Evolutionary conservation across 345 rosid species (phyloP).

Genomic region (Stellera chamaejasme): DNA sequence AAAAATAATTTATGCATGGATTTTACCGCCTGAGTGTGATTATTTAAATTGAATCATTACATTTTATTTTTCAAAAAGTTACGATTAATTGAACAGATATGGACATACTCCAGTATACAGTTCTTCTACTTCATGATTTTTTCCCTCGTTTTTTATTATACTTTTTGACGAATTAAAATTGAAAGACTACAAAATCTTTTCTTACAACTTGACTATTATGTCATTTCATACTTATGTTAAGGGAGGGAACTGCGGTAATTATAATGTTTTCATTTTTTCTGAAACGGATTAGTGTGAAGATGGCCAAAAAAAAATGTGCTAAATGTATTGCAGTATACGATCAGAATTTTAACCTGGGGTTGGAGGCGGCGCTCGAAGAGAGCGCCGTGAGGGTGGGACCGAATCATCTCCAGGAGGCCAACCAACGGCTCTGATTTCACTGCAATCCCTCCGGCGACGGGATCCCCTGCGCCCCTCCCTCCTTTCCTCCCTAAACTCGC

Average conservation of each 20-base stretch:
- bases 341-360: slow-evolving; percentile 35
- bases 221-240: too few relatives aligned
- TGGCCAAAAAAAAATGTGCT: neutral
- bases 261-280: neutral
- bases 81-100: too few relatives aligned
- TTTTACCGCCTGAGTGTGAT: too few relatives aligned
- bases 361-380: slow-evolving; percentile 50
- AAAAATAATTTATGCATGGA: too few relatives aligned
- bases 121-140: too few relatives aligned
- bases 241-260: neutral
- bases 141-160: too few relatives aligned
- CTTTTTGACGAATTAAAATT: too few relatives aligned
- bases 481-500: slow-evolving; percentile 34
- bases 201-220: too few relatives aligned
- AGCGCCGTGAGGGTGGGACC: slow-evolving; percentile 47
- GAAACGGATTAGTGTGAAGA: neutral
- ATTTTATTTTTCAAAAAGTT: too few relatives aligned
- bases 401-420: slow-evolving; percentile 34
- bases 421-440: slow-evolving; percentile 57
- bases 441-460: slow-evolving; percentile 20
- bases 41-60: too few relatives aligned
- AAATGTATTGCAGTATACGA: neutral
- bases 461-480: slow-evolving; percentile 20
- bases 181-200: too few relatives aligned
- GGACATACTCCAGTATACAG: too few relatives aligned